Evolutionary conservation across 2,329 filamentous ascomycete species (phyloP), one percentile per base, ranked within the genome.

Genomic region (Incumbomyces lentus): DNA sequence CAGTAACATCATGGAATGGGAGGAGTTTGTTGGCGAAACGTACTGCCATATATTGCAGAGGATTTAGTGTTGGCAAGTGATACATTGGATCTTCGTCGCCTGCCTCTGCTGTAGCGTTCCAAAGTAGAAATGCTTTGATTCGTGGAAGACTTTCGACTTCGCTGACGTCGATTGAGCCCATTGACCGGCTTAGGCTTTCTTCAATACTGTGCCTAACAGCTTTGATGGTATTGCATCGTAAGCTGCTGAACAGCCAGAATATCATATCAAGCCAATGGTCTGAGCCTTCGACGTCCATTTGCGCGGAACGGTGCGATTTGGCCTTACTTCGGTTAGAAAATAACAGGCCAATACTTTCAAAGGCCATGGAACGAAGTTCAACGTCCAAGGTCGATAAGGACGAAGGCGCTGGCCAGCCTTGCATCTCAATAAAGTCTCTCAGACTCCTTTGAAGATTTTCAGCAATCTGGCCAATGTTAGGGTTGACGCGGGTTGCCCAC

Each of bases 21-120:
- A 98, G 70, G 58, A 87, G 94, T 42, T 86, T 77, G 60, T 96
- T 96, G 10, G 87, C 86, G 72, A 90, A 95, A 48, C 92, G 85
- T 6, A 92, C 81, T 18, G 82, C 82, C 16, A 86, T 82, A 64
- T 89, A 92, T 6, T 86, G 79, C 30, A 84, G 84, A 57, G 84
- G 89, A 54, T 83, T 75, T n/a, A 81, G 69, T 13, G 76, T 69
- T n/a, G 57, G 60, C 40, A 62, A 64, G 13, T 63, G 64, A 12
- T 63, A 65, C 13, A 61, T 54, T 2, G 56, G 50, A 44, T 70
- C 62, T 35, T 61, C 58, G 47, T 64, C 68, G 53, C 58, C 67
- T 48, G 58, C 62, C 44, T 63, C 58, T 50, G 76, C 67, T 38
- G 68, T 69, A 74, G 87, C 85, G 55, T 87, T 83, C 22, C 74